Percentiles rank a stretch among this genome's conserved stretches.
These are phyloP conservation scores for Brassica balearica DNA, from an alignment of 441 rosid species.

Conservation along the genomic window DNA sequence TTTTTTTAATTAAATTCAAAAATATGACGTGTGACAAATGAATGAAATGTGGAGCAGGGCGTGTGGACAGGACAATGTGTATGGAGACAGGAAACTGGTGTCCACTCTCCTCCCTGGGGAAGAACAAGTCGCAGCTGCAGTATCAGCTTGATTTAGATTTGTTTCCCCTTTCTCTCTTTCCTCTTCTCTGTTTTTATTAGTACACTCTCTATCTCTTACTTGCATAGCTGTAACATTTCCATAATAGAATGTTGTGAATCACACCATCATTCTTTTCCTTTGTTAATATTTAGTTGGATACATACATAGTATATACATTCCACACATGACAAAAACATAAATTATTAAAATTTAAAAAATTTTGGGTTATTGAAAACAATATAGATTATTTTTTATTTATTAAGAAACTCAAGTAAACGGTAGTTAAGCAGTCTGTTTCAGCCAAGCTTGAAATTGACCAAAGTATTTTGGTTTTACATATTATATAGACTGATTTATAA, in stretches of 20 bases:
- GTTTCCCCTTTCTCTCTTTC: not conserved
- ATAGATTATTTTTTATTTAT: too few species aligned
- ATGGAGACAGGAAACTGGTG: slow-evolving; percentile 74
- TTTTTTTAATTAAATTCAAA: not conserved
- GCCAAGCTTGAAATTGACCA: not conserved
- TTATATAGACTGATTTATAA: not conserved
- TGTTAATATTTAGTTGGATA: not conserved
- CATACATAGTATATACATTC: not conserved
- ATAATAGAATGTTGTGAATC: not conserved
- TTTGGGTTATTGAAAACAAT: not conserved
- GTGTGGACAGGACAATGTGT: slow-evolving; percentile 92
- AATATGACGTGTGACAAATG: not conserved
- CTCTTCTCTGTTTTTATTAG: slow-evolving; percentile 16
- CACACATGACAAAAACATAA: not conserved
- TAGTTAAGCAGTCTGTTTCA: not conserved
- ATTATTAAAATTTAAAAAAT: too few species aligned
- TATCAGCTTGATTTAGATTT: slow-evolving; percentile 37
- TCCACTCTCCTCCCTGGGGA: slow-evolving; percentile 87
- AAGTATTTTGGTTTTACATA: not conserved
- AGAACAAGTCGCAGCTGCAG: slow-evolving; percentile 85
- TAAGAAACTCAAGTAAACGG: not conserved
- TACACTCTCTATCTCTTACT: slow-evolving; percentile 32
- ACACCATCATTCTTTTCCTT: not conserved
- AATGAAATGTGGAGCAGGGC: slow-evolving; percentile 53
- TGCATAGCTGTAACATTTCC: slow-evolving; percentile 12